phyloP scores from a whole-genome alignment of 1,284 basidiomycete species.

The Clitocybe nebularis region DNA sequence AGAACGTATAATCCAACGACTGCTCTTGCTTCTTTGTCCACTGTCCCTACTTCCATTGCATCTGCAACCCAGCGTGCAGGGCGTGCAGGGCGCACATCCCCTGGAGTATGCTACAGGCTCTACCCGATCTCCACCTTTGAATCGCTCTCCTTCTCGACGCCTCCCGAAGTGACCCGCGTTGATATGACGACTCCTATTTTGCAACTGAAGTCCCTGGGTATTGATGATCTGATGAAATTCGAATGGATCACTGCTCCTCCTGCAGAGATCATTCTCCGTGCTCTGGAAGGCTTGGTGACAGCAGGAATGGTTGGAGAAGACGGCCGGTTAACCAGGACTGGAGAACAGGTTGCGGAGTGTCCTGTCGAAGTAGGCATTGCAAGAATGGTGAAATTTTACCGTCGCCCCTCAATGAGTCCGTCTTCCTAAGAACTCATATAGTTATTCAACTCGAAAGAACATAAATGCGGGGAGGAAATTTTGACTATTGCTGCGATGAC shows the following conservation, averaged over 20 bases:
- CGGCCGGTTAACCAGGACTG: constrained; percentile 61
- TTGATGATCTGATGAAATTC: constrained; percentile 94
- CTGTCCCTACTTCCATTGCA: constrained; percentile 77
- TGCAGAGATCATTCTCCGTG: constrained; percentile 79
- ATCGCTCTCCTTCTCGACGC: constrained; percentile 61
- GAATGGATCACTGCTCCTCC: constrained; percentile 91
- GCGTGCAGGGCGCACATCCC: constrained; percentile 85
- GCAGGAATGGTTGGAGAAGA: constrained; percentile 72
- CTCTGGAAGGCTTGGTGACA: constrained; percentile 70
- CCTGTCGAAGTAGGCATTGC: constrained; percentile 75
- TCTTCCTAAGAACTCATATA: constrained; percentile 38
- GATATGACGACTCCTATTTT: constrained; percentile 88
- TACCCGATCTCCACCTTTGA: constrained; percentile 69
- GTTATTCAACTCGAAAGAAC: constrained; percentile 83
- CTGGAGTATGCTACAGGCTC: constrained; percentile 92
- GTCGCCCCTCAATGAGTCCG: neutral
- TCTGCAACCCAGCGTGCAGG: constrained; percentile 88
- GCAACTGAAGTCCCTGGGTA: constrained; percentile 91
- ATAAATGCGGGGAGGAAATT: constrained; percentile 88
- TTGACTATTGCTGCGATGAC: constrained; percentile 96
- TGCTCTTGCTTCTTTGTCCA: constrained; percentile 76
- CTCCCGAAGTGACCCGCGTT: constrained; percentile 86
- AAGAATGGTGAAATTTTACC: constrained; percentile 54
- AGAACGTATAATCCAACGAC: constrained; percentile 82
- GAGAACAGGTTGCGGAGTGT: constrained; percentile 73